Base-by-base conservation (phyloP, 306 rosid species). In the Erythrophleum fordii region DNA sequence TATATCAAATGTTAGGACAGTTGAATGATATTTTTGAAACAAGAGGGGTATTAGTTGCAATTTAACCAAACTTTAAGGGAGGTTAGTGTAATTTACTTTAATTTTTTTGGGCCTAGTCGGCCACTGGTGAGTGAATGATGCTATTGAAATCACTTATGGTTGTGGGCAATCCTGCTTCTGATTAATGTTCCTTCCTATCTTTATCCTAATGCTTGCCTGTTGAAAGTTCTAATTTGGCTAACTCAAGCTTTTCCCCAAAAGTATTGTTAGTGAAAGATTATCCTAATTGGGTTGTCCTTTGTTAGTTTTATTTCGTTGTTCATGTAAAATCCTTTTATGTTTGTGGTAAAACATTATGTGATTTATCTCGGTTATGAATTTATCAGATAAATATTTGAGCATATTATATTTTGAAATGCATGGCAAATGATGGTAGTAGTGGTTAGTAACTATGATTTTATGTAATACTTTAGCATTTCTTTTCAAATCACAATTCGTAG, bases 321-420 rank as follows among this genome's bases (percentile, higher is more conserved):
- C 37, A 67, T 31, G 53, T 53, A 49, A 28, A 64, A 12, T 51
- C 62, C n/a, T 75, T 17, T 53, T 7, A 12, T 69, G 13, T 49
- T 66, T 53, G 61, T 64, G 12, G 71, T 11, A 31, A 53, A 75
- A 72, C 69, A 14, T 29, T 65, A 26, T 65, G 75, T 59, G 45
- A 22, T 55, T 65, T 65, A 49, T 66, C 51, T 56, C 62, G 42
- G 49, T 60, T 59, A 64, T 51, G 53, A 12, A 18, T 20, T 37
- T 53, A 4, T 49, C 1, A 10, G 8, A 39, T 20, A 35, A 35
- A 44, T n/a, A 37, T 66, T 66, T 66, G 25, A 52, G 29, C 44
- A n/a, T 41, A 12, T 39, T 53, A 20, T 56, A n/a, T 37, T 37
- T 37, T 53, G 26, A 66, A 37, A 12, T 52, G 31, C 56, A 22